Evolutionary conservation across 495 filamentous ascomycete genomes (phyloP), one percentile per base, ranked within the genome.

Genomic region (Trichoderma erinaceum): DNA sequence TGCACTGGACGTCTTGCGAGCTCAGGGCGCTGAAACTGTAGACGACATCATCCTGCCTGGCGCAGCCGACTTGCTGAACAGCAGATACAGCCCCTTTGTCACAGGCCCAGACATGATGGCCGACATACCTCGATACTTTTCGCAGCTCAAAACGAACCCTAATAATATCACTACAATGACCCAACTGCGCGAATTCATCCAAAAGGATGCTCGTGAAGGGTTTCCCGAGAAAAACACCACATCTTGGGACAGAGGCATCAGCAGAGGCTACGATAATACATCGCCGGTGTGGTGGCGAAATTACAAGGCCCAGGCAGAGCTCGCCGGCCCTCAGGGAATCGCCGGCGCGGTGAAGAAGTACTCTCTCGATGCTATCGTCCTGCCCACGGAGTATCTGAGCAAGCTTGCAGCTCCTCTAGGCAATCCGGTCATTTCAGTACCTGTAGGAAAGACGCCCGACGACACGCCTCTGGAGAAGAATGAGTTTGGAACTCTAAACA

Each of bases 341-440:
- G 41, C 71, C 0, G 76, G 77, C 5, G 75, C 77, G 0, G 66
- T 83, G 2, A 65, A 76, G 38, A 66, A 67, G 1, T 69, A 78
- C 68, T 72, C 74, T 25, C 68, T 84, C 6, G 81, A 83, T 68
- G 79, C 81, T 1, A 64, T 84, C 13, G 73, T 84, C 3, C 65
- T 82, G 44, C 81, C 41, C 41, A 44, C 41, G 41, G 81, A 11
- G 76, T 78, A 13, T 52, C 68, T 16, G 69, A 71, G 35, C 46
- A 65, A 67, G 12, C 32, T 72, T 43, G 65, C 78, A 48, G 63
- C 76, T 52, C 58, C 46, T 23, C 69, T 75, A 7, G 80, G 81
- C 18, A 65, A 74, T 7, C 81, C 81, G 0, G 72, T 80, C 25
- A 68, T 83, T 58, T 78, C 80, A 10, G 80, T 84, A 12, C 81